Conservation (phyloP, 2,329 filamentous ascomycete species). For the Diplocarpon rosae region DNA sequence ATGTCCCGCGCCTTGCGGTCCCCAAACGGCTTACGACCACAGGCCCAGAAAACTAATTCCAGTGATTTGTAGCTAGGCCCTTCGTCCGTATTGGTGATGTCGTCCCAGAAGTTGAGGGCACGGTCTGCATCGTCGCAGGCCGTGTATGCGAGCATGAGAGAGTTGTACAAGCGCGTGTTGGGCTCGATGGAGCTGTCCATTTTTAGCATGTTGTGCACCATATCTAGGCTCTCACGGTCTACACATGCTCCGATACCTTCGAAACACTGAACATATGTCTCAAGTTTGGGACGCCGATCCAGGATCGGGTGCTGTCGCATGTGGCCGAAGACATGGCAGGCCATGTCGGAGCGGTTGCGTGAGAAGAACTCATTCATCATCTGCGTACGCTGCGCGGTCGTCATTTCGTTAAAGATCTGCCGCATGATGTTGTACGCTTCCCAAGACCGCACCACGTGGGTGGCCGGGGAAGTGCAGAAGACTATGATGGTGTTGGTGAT, state of each 20-base stretch:
- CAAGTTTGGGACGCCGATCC: slow-evolving; percentile 52
- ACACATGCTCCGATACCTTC: slow-evolving; percentile 56
- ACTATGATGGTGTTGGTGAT: slow-evolving; percentile 56
- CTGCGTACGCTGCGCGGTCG: slow-evolving; percentile 50
- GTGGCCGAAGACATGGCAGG: slow-evolving; percentile 75
- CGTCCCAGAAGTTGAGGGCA: slow-evolving; percentile 70
- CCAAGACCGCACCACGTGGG: slow-evolving; percentile 54
- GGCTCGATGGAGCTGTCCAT: slow-evolving; percentile 74
- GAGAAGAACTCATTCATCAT: slow-evolving; percentile 78
- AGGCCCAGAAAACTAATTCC: slow-evolving; percentile 68
- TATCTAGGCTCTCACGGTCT: slow-evolving; percentile 55
- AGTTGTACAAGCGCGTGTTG: slow-evolving; percentile 67
- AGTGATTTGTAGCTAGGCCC: slow-evolving; percentile 77
- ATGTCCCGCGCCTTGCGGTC: slow-evolving; percentile 52
- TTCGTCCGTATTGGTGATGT: slow-evolving; percentile 74
- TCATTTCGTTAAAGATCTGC: slow-evolving; percentile 55
- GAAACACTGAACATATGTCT: slow-evolving; percentile 70
- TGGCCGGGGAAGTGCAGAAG: slow-evolving; percentile 54
- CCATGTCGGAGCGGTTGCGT: slow-evolving; percentile 72
- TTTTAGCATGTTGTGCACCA: slow-evolving; percentile 88
- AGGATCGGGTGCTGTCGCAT: slow-evolving; percentile 71
- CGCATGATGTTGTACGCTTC: slow-evolving; percentile 54
- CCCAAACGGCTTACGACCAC: slow-evolving; percentile 51
- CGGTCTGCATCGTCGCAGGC: slow-evolving; percentile 53
- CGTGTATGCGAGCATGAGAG: slow-evolving; percentile 77